Base-by-base conservation (phyloP, 2,329 filamentous ascomycete species). In the Pseudocercospora pini-densiflorae region DNA sequence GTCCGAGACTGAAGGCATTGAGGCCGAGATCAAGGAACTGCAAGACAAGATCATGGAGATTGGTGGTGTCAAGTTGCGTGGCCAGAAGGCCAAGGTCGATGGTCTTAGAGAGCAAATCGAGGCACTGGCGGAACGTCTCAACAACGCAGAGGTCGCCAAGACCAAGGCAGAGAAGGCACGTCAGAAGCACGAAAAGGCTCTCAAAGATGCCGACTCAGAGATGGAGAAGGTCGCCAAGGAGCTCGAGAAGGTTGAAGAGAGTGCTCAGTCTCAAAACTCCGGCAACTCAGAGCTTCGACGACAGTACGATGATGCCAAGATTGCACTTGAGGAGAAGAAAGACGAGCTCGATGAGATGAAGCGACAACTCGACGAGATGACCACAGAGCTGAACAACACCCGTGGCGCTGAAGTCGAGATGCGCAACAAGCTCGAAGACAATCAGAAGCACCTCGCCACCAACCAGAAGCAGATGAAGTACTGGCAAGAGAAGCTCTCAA, bases 21-120 rank as follows among this genome's bases (percentile, higher is more conserved):
- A 99, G 77, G 89, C 90, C 27, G 95, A 98, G 79, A 98, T 99
- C 80, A 94, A 97, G 80, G 86, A 86, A 21, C 84, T 99, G 1
- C 94, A 99, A 77, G 90, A 95, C 85, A 97, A 94, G 84, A 99
- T 99, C 75, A 98, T 99, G 95, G 91, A 97, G 79, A 90, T 97
- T 69, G 95, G 95, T 76, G 95, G 95, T 80, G 93, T 98, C 75
- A 93, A 92, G 80, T 88, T 99, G 19, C 90, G 95, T 63, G 88
- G 90, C 19, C 94, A 99, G 77, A 94, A 95, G 73, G 89, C 92
- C 68, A 96, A 92, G 83, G 93, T 99, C 36, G 94, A 98, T 77
- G 87, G 89, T 6, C 83, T 96, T 70, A 97, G 96, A 77, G 91
- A 93, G 74, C 90, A 97, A 77, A 93, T 98, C 63, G 84, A 90